Base-by-base conservation (phyloP, 352 stramenopile species). In the Globisporangium nodosum region DNA sequence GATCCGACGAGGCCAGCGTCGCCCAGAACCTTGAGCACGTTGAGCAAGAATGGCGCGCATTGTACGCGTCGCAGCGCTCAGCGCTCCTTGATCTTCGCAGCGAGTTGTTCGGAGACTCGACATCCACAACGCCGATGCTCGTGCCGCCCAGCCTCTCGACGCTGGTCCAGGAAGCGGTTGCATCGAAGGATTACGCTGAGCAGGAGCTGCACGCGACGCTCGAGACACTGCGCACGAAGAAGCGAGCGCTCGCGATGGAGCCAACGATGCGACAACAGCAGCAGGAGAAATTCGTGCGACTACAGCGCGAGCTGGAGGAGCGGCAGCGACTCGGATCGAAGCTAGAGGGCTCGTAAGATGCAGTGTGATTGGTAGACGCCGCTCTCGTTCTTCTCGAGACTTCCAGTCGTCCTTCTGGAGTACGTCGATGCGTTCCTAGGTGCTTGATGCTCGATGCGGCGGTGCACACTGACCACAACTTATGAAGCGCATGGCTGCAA, bases 91-190 rank as follows among this genome's bases (percentile, higher is more conserved):
- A 35, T 5, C 58, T 64, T 9, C 52, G 35, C n/a, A 49, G 20
- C 5, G 58, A 64, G 39, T 37, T 64, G 13, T 64, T 64, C 21
- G 52, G 45, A 7, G 43, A 60, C 21, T 12, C 47, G 2, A 37
- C 18, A n/a, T 60, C 51, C 2, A 18, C 96, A 30, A 96, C 82
- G 50, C 65, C 88, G 40, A 95, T 95, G 68, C 98, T 99, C 8
- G 61, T 72, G 13, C 96, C 96, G 24, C 85, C 86, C 51, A 98
- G 88, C 43, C 91, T 82, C 1, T 98, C 80, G 0, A 49, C 39
- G 40, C 53, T n/a, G 70, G 49, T 77, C 69, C n/a, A 94, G 54
- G 60, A 49, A 61, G 56, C 20, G 5, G 55, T 48, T n/a, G 24
- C 48, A 3, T 20, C 60, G 3, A 58, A 60, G n/a, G 52, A 64